These are phyloP conservation scores for Piedraia hortae DNA, from an alignment of 2,329 filamentous ascomycete genomes.

Conservation along the genomic window DNA sequence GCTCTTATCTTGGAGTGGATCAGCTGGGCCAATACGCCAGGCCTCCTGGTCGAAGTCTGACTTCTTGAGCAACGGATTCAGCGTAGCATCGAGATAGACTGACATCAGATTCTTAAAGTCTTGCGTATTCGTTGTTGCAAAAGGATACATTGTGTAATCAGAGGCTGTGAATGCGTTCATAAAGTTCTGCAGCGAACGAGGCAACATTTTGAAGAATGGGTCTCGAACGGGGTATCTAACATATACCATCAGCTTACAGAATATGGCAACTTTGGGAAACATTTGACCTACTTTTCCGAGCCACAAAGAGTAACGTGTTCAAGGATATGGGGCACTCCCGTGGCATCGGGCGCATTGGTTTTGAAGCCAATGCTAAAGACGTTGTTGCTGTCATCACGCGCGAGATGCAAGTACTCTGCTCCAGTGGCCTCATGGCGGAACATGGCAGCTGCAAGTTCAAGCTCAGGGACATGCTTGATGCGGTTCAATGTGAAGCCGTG, in stretches of 20 bases:
- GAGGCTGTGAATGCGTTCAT: slow-evolving; percentile 98
- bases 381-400: slow-evolving; percentile 91
- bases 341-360: slow-evolving; percentile 91
- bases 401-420: slow-evolving; percentile 86
- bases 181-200: slow-evolving; percentile 91
- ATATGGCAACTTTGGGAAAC: too few relatives aligned
- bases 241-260: slow-evolving; percentile 2
- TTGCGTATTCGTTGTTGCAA: slow-evolving; percentile 83
- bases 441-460: slow-evolving; percentile 73
- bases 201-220: slow-evolving; percentile 99
- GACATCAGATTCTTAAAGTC: slow-evolving; percentile 92
- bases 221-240: slow-evolving; percentile 80
- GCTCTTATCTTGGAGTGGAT: slow-evolving; percentile 28
- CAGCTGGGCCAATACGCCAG: slow-evolving; percentile 85
- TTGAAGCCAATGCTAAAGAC: slow-evolving; percentile 98
- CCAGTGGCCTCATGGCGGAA: slow-evolving; percentile 86
- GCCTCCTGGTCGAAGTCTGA: slow-evolving; percentile 91
- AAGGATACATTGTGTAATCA: slow-evolving; percentile 92
- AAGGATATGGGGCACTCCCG: slow-evolving; percentile 84
- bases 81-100: slow-evolving; percentile 82
- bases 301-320: slow-evolving; percentile 94
- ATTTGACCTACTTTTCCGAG: slow-evolving; percentile 45
- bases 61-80: slow-evolving; percentile 67
- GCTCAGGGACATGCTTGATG: slow-evolving; percentile 75
- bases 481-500: slow-evolving; percentile 82